phyloP scores from a whole-genome alignment of 306 rosid species.

The Cicer bijugum region DNA sequence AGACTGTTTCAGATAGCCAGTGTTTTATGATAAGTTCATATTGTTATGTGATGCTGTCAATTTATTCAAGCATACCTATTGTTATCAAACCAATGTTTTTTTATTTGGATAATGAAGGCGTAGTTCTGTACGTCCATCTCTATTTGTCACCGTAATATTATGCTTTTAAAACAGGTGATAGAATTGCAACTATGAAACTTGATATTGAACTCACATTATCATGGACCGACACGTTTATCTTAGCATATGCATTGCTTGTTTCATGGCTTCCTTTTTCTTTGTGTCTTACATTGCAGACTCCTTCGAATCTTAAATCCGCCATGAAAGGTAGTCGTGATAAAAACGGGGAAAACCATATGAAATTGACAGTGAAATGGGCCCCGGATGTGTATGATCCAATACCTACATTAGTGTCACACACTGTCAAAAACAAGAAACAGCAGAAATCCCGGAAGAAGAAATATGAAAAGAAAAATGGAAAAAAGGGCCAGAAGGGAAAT shows the following conservation, averaged over 20 bases:
- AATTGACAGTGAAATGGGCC: slow-evolving; percentile 85
- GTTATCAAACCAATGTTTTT: not conserved
- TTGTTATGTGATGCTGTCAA: not conserved
- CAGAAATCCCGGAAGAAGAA: slow-evolving; percentile 72
- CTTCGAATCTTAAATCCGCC: slow-evolving; percentile 69
- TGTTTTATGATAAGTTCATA: not conserved
- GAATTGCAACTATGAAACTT: not conserved
- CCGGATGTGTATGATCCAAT: slow-evolving; percentile 91
- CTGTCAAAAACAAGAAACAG: slow-evolving; percentile 71
- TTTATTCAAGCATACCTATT: not conserved
- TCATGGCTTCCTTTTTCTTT: slow-evolving; percentile 19
- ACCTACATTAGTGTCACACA: slow-evolving; percentile 67
- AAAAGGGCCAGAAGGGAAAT: slow-evolving; percentile 71
- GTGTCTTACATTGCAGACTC: slow-evolving; percentile 52
- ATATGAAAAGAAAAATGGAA: slow-evolving; percentile 51
- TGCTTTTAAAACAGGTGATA: too few species aligned
- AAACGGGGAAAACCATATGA: slow-evolving; percentile 46
- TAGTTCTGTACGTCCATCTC: not conserved
- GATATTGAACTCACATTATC: not conserved
- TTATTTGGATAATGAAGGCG: not conserved
- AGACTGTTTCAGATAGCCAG: not conserved
- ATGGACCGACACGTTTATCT: not conserved
- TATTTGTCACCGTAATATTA: too few species aligned
- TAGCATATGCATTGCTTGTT: not conserved
- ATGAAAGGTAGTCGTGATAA: slow-evolving; percentile 89